Percentiles rank a stretch among this genome's conserved stretches.
phyloP scores from a whole-genome alignment of 805 yeast genomes.

The Wickerhamomyces canadensis region DNA sequence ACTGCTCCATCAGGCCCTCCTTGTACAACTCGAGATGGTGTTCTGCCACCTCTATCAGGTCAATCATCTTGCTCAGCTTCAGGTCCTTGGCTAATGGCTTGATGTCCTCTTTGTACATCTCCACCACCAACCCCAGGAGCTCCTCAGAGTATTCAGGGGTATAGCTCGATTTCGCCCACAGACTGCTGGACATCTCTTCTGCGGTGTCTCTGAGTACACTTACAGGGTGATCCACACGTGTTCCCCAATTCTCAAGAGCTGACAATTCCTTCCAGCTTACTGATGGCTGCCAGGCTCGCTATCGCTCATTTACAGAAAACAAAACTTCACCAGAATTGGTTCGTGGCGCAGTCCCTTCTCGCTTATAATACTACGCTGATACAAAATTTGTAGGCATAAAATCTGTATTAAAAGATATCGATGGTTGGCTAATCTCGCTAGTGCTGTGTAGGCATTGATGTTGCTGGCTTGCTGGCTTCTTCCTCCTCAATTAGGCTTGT shows the following conservation, averaged over 20 bases:
- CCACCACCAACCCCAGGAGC: conserved; percentile 24
- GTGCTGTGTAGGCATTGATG: conserved; percentile 64
- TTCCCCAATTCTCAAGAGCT: too few species aligned
- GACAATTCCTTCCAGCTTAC: too few species aligned
- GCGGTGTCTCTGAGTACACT: too few species aligned
- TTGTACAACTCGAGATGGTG: conserved; percentile 29
- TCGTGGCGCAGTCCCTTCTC: too few species aligned
- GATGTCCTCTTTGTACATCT: conserved; percentile 30
- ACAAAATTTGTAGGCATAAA: too few species aligned
- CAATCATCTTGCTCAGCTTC: conserved; percentile 29
- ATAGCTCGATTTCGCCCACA: conserved; percentile 14
- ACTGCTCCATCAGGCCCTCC: conserved; percentile 12
- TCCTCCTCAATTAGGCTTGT: conserved; percentile 42
- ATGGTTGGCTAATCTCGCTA: conserved; percentile 16
- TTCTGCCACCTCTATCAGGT: conserved; percentile 32
- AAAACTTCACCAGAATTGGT: too few species aligned
- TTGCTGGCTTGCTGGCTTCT: conserved; percentile 53
- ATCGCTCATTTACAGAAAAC: too few species aligned
- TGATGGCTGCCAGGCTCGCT: too few species aligned
- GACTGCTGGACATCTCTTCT: neutral
- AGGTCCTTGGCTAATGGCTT: conserved; percentile 26
- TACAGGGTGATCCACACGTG: too few species aligned
- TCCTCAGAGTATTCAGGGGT: conserved; percentile 38
- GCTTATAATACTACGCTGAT: too few species aligned
- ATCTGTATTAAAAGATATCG: too few species aligned